phyloP scores from a whole-genome alignment of 1,284 basidiomycete species.

The Ceratobasidium theobromae region DNA sequence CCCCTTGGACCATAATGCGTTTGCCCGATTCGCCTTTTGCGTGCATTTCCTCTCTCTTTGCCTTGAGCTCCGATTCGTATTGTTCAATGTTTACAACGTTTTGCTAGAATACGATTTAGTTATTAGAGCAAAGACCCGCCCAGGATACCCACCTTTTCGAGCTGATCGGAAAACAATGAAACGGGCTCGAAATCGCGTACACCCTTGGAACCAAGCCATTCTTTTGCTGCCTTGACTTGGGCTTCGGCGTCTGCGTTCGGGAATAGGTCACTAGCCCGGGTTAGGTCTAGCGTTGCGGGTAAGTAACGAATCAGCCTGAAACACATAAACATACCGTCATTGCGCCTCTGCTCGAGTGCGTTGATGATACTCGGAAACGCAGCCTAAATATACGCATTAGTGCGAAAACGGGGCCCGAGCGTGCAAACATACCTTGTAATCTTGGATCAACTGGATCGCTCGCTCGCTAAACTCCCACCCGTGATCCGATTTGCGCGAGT shows the following conservation, averaged over 20 bases:
- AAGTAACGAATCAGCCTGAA: background rate
- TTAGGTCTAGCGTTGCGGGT: slow-evolving; percentile 58
- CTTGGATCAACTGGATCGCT: slow-evolving; percentile 75
- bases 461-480: slow-evolving; percentile 95
- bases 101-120: slow-evolving; percentile 49
- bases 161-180: slow-evolving; percentile 87
- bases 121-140: slow-evolving; percentile 4
- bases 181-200: slow-evolving; percentile 91
- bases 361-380: slow-evolving; percentile 82
- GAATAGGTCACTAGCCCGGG: slow-evolving; percentile 74
- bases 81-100: slow-evolving; percentile 78
- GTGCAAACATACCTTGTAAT: slow-evolving; percentile 67
- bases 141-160: slow-evolving; percentile 66
- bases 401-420: background rate
- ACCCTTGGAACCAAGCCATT: slow-evolving; percentile 86
- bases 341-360: slow-evolving; percentile 59
- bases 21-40: slow-evolving; percentile 69
- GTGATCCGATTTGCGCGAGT: slow-evolving; percentile 80
- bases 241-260: slow-evolving; percentile 60
- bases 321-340: slow-evolving; percentile 57
- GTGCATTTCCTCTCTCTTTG: slow-evolving; percentile 41
- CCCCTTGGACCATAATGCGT: slow-evolving; percentile 85
- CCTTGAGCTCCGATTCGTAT: slow-evolving; percentile 66
- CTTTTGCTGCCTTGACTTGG: slow-evolving; percentile 73
- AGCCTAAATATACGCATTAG: slow-evolving; percentile 45